Evolutionary conservation across 2,329 filamentous ascomycete species (phyloP).

Genomic region (Penicillium sp.): DNA sequence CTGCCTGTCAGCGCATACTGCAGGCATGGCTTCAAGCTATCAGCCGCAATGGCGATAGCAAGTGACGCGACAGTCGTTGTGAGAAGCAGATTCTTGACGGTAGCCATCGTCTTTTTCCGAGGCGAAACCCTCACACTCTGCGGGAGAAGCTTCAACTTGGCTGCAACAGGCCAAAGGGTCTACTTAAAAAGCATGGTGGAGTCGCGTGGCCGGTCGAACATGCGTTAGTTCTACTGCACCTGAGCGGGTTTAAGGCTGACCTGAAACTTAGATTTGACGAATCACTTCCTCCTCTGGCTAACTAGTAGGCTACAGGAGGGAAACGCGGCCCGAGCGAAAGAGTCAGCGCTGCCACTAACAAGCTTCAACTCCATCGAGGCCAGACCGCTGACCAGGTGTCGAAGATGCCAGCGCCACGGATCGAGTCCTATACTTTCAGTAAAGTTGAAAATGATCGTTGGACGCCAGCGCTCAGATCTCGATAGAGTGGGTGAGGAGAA

Average conservation of each 20-base stretch:
- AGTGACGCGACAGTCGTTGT: neutral
- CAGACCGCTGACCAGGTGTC: neutral
- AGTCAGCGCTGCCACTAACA: neutral
- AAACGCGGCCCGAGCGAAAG: neutral
- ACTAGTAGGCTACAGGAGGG: neutral
- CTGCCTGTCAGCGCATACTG: slow-evolving; percentile 7
- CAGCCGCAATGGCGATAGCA: slow-evolving; percentile 2
- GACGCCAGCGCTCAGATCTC: neutral
- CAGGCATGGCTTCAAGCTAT: slow-evolving; percentile 10
- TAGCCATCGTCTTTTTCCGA: slow-evolving; percentile 1
- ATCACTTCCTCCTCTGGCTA: neutral
- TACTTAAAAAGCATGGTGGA: neutral
- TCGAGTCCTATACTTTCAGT: neutral
- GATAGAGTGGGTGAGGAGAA: neutral
- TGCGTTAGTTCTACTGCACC: neutral
- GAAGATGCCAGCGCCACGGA: neutral
- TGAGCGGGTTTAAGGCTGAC: neutral
- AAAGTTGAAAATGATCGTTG: neutral
- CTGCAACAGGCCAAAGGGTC: neutral
- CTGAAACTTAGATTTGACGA: neutral
- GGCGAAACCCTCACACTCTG: neutral
- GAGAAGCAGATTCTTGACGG: slow-evolving; percentile 3
- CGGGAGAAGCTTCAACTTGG: neutral
- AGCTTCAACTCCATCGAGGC: neutral
- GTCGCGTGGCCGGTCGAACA: neutral